phyloP scores from a whole-genome alignment of 805 yeast species.

The Metschnikowia lochheadii region DNA sequence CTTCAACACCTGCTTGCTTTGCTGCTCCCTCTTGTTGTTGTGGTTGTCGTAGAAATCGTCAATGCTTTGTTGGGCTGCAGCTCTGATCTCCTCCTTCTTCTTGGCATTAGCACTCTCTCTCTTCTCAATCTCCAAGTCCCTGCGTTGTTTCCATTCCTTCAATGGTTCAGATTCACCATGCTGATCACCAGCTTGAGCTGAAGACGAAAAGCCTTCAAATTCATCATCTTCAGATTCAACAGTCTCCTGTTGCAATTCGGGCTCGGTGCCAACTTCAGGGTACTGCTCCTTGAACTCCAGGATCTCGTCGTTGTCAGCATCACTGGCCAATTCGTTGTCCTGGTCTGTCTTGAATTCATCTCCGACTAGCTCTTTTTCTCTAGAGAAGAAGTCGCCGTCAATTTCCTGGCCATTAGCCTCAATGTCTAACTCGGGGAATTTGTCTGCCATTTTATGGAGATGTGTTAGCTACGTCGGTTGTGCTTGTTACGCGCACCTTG shows the following conservation, averaged over 20 bases:
- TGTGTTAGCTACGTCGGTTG: background rate
- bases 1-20: conserved; percentile 54
- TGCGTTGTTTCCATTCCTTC: conserved; percentile 75
- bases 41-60: conserved; percentile 92
- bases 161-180: conserved; percentile 49
- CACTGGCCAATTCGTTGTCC: conserved; percentile 47
- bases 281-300: conserved; percentile 61
- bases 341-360: conserved; percentile 67
- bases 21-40: conserved; percentile 74
- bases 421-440: conserved; percentile 60
- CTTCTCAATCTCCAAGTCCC: conserved; percentile 71
- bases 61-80: conserved; percentile 74
- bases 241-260: conserved; percentile 20
- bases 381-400: conserved; percentile 56
- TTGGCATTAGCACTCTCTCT: conserved; percentile 69
- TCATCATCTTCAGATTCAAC: conserved; percentile 32
- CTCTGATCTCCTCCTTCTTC: conserved; percentile 62
- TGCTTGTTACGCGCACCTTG: conserved; percentile 1
- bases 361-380: conserved; percentile 67
- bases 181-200: conserved; percentile 12
- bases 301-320: conserved; percentile 35
- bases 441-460: conserved; percentile 54
- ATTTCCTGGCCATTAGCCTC: conserved; percentile 30
- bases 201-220: conserved; percentile 21
- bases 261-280: conserved; percentile 48